Evolutionary conservation across 805 yeast species (phyloP), one percentile per base, ranked within the genome.

Genomic region (Candida hispaniensis): DNA sequence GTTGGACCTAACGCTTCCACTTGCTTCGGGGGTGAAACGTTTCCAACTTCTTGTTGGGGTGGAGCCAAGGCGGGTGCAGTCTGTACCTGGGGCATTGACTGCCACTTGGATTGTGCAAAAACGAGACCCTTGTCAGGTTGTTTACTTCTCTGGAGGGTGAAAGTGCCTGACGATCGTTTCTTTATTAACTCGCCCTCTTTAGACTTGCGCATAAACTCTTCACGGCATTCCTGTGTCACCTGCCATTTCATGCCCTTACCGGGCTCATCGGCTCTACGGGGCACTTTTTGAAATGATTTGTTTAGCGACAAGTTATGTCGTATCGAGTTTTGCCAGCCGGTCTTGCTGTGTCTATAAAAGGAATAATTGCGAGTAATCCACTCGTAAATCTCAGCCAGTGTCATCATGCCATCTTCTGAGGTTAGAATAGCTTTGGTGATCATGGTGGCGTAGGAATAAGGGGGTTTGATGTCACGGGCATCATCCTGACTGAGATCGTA

Each of bases 211-310:
- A 86, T 58, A 49, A 86, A 86, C 45, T 91, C 98, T 27, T 75
- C 75, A 49, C 79, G 76, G 55, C 79, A 88, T 30, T 75, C 62
- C 24, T 82, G 91, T 44, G 85, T 74, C 41, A 91, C 86, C 60
- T 85, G 93, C 99, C 99, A 91, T 59, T 91, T 91, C 93, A 91
- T 88, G 44, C 98, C 97, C 57, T 91, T 91, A 11, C 99, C 98
- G 0, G 97, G 96, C 60, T 91, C 97, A 55, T 83, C 79, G 18
- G 94, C 86, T 52, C 80, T 72, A 50, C 99, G 69, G 24, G 97
- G 95, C 14, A 88, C 96, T 59, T 91, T 91, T 51, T 88, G 97
- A 60, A 91, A 91, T 10, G 98, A 97, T 62, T 88, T 91, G 59
- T 91, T 91, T 41, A 91, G 64, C 2, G 96, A 85, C 38, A 91